phyloP scores from a whole-genome alignment of 202 grass and related monocot species.

The Panicum virgatum region DNA sequence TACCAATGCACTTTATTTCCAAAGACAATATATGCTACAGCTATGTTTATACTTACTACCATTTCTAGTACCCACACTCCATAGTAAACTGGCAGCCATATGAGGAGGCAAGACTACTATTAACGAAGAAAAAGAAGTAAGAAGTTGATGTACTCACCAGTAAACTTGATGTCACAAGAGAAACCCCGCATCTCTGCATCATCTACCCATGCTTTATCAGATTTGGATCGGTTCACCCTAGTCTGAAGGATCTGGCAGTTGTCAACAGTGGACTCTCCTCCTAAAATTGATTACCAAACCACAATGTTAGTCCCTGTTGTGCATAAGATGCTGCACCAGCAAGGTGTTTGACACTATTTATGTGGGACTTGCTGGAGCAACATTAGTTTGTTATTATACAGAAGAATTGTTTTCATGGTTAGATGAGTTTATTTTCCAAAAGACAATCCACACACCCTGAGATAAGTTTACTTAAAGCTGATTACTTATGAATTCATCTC shows the following conservation, averaged over 20 bases:
- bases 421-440: neutral
- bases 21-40: neutral
- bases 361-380: neutral
- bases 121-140: neutral
- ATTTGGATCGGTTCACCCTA: slow-evolving; percentile 85
- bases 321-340: neutral
- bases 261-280: slow-evolving; percentile 77
- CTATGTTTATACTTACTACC: neutral
- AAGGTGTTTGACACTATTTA: neutral
- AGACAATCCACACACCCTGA: neutral
- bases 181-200: slow-evolving; percentile 69
- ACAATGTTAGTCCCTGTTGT: neutral
- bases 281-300: slow-evolving; percentile 42
- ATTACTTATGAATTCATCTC: neutral
- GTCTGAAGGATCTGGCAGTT: slow-evolving; percentile 98
- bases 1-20: neutral
- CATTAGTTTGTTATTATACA: neutral
- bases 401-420: neutral
- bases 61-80: neutral
- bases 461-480: neutral
- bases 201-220: slow-evolving; percentile 79
- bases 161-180: slow-evolving; percentile 91
- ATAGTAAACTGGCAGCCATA: slow-evolving; percentile 5
- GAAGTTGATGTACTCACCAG: slow-evolving; percentile 43
- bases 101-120: neutral